Evolutionary conservation across 176 grass and related monocot species (phyloP).

Genomic region (Poa pratensis): DNA sequence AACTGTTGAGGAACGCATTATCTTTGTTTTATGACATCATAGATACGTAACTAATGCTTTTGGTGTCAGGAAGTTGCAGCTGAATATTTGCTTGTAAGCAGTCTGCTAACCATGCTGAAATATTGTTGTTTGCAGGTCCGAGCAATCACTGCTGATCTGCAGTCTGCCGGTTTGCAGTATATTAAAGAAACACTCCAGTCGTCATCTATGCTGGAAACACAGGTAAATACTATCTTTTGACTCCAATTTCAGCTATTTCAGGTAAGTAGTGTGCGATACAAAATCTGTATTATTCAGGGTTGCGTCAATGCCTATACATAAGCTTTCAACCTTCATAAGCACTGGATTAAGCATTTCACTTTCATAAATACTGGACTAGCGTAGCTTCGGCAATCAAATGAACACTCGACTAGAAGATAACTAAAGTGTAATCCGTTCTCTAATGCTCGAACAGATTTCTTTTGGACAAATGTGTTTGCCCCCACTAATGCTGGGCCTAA

Average conservation of each 20-base stretch:
- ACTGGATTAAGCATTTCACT: not conserved
- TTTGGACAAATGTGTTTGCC: not conserved
- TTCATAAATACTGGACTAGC: not conserved
- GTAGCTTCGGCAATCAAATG: not conserved
- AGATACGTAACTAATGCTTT: not conserved
- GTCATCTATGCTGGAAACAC: constrained; percentile 61
- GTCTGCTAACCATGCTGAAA: constrained; percentile 9
- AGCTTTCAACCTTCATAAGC: not conserved
- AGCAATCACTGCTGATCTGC: constrained; percentile 44
- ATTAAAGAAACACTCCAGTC: constrained; percentile 59
- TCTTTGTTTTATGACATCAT: not conserved
- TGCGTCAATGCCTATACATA: not conserved
- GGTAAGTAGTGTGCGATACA: not conserved
- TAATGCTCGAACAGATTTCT: not conserved
- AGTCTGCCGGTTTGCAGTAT: constrained; percentile 54
- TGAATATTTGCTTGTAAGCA: not conserved
- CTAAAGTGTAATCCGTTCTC: not conserved
- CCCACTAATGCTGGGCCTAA: not conserved
- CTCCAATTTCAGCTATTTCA: constrained; percentile 26
- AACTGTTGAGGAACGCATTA: not conserved
- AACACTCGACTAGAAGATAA: not conserved
- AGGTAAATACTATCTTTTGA: constrained; percentile 41
- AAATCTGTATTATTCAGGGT: not conserved
- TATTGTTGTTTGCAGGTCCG: constrained; percentile 54
- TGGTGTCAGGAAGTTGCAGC: not conserved